A percentile compares a stretch with the other conserved stretches of the same genome.
Evolutionary conservation across 345 rosid species (phyloP).

Genomic region (Geranium rotundifolium): DNA sequence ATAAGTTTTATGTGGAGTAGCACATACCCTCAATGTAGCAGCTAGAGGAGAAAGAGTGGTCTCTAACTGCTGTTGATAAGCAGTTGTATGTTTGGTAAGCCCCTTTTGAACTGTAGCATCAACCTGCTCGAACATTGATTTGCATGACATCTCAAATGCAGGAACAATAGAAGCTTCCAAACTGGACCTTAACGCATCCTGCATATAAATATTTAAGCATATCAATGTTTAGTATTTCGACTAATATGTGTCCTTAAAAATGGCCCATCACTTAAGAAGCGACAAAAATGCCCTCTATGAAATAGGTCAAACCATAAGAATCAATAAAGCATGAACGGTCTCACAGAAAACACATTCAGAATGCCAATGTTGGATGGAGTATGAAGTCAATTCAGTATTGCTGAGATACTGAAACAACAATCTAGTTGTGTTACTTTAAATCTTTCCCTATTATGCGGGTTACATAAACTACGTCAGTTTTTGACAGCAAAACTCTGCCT

Average conservation of each 20-base stretch:
- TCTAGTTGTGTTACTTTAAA: background rate
- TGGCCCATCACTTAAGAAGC: background rate
- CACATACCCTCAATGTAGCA: conserved; percentile 45
- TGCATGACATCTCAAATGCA: conserved; percentile 67
- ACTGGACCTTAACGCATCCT: conserved; percentile 54
- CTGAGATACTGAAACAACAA: background rate
- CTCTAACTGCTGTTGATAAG: conserved; percentile 62
- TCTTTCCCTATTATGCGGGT: no score
- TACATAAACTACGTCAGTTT: no score
- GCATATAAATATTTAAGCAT: conserved; percentile 11
- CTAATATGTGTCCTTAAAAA: background rate
- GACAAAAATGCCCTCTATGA: background rate
- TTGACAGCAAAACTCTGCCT: no score
- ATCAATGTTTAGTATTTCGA: background rate
- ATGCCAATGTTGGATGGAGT: background rate
- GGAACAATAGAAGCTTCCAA: conserved; percentile 61
- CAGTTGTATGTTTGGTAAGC: conserved; percentile 39
- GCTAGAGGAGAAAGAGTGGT: conserved; percentile 52
- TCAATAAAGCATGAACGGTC: background rate
- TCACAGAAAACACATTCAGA: background rate
- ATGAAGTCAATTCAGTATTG: background rate
- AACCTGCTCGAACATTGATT: conserved; percentile 66
- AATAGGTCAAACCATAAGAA: background rate
- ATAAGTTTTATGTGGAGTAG: conserved; percentile 1
- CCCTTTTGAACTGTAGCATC: conserved; percentile 55